phyloP scores from a whole-genome alignment of 306 rosid genomes.

The Ziziphus jujuba region DNA sequence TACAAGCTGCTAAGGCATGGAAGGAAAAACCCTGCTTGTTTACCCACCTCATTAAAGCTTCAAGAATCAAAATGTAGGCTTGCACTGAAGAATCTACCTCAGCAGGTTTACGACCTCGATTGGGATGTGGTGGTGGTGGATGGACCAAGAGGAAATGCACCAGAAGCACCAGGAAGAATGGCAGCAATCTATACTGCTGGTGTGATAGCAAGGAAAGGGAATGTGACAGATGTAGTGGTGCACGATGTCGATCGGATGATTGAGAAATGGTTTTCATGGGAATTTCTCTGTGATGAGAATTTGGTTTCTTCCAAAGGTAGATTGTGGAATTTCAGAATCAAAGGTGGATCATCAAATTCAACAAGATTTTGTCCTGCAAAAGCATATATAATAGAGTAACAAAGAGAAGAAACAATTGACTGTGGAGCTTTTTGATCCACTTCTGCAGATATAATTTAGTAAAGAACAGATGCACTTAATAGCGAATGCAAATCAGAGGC shows the following conservation, averaged over 20 bases:
- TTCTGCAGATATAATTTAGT: too few relatives aligned
- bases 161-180: slow-evolving; percentile 86
- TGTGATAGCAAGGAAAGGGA: slow-evolving; percentile 68
- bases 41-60: slow-evolving; percentile 42
- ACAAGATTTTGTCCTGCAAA: slow-evolving; percentile 58
- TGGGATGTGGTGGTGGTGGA: slow-evolving; percentile 87
- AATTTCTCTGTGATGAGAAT: slow-evolving; percentile 86
- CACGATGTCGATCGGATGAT: slow-evolving; percentile 75
- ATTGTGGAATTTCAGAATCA: slow-evolving; percentile 58
- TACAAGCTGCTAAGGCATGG: slow-evolving; percentile 66
- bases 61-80: slow-evolving; percentile 70
- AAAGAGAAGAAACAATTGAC: too few relatives aligned
- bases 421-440: too few relatives aligned
- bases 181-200: slow-evolving; percentile 67
- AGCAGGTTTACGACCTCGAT: slow-evolving; percentile 55
- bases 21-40: slow-evolving; percentile 58
- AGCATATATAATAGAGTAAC: slow-evolving; percentile 25
- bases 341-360: slow-evolving; percentile 31
- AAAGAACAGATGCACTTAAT: too few relatives aligned
- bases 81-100: slow-evolving; percentile 68
- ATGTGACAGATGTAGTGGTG: slow-evolving; percentile 58
- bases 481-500: too few relatives aligned
- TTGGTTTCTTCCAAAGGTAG: slow-evolving; percentile 72
- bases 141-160: slow-evolving; percentile 69
- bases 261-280: slow-evolving; percentile 97